Percentiles rank a stretch among this genome's conserved stretches.
These are phyloP conservation scores for Camellia granthamiana DNA, from an alignment of 148 eudicot species.

Conservation along the genomic window DNA sequence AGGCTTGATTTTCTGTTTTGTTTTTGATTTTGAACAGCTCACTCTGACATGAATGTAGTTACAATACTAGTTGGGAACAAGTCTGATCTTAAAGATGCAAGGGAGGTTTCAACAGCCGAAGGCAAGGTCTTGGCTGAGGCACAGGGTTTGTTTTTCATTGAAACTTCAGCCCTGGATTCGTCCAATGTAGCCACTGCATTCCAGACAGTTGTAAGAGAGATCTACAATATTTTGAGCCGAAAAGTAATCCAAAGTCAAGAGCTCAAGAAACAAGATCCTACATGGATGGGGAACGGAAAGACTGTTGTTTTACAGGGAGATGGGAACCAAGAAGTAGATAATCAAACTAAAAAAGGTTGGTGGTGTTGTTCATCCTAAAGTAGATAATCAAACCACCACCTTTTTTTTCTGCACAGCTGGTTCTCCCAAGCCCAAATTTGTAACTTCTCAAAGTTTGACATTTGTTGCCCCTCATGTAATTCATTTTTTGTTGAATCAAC, in stretches of 20 bases:
- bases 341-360: constrained; percentile 32
- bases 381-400: no score
- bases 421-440: neutral
- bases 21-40: constrained; percentile 53
- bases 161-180: constrained; percentile 90
- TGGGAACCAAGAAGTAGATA: constrained; percentile 27
- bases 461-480: neutral
- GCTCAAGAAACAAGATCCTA: constrained; percentile 55
- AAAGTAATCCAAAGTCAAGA: constrained; percentile 88
- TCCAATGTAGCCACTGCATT: constrained; percentile 82
- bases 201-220: constrained; percentile 80
- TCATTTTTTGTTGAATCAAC: constrained; percentile 4
- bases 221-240: constrained; percentile 74
- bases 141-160: constrained; percentile 82
- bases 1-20: constrained; percentile 9
- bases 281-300: constrained; percentile 61
- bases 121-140: constrained; percentile 80
- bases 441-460: neutral
- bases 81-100: constrained; percentile 75
- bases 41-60: constrained; percentile 96
- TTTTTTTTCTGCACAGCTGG: neutral
- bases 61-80: constrained; percentile 92
- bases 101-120: constrained; percentile 87
- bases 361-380: constrained; percentile 50
- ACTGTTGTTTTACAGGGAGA: constrained; percentile 63